Percentiles rank a stretch among this genome's conserved stretches.
phyloP scores from a whole-genome alignment of 2,329 filamentous ascomycete genomes.

The Calonectria pseudoturangicola region DNA sequence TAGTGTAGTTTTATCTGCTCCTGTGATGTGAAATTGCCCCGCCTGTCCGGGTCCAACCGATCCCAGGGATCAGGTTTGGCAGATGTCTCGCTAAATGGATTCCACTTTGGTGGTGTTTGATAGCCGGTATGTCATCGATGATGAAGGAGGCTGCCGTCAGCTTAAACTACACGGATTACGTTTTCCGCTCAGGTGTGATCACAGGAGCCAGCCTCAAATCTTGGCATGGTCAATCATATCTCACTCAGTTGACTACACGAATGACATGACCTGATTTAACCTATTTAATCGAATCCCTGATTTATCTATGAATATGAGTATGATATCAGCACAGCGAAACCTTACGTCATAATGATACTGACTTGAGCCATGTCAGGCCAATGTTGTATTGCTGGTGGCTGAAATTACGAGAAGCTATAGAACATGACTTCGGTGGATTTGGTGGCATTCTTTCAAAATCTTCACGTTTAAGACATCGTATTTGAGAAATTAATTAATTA shows the following conservation, averaged over 20 bases:
- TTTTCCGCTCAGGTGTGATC: constrained; percentile 27
- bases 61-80: constrained; percentile 21
- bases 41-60: not conserved
- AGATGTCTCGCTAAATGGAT: constrained; percentile 31
- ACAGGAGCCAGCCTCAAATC: constrained; percentile 14
- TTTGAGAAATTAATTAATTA: not conserved
- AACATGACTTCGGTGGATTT: not conserved
- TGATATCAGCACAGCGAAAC: not conserved
- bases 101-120: constrained; percentile 14
- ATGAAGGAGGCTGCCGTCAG: not conserved
- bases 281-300: too few species aligned
- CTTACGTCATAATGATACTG: not conserved
- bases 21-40: constrained; percentile 30
- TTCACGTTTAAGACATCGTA: not conserved
- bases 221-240: not conserved
- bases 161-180: constrained; percentile 16
- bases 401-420: not conserved
- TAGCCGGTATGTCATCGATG: constrained; percentile 7
- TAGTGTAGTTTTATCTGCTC: not conserved
- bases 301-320: not conserved
- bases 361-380: too few species aligned
- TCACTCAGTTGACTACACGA: not conserved
- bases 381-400: too few species aligned
- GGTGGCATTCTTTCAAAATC: not conserved
- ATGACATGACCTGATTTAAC: too few species aligned